phyloP scores from a whole-genome alignment of 2,329 filamentous ascomycete species.

The Phaeosphaeriaceae sp. region DNA sequence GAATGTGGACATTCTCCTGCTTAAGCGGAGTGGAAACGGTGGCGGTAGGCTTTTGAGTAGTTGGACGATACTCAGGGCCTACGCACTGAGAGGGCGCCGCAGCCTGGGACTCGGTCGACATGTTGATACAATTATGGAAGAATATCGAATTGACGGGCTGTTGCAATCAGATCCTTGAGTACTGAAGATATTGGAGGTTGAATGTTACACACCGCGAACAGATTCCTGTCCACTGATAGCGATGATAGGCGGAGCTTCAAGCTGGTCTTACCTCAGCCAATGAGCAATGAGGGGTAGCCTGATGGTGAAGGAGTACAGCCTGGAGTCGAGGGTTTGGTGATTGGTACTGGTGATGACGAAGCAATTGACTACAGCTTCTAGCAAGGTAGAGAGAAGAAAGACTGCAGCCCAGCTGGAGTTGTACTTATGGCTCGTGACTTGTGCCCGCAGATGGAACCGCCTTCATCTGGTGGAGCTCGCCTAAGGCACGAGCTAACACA shows the following conservation, averaged over 20 bases:
- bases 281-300: slow-evolving; percentile 9
- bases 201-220: neutral
- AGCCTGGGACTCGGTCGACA: slow-evolving; percentile 36
- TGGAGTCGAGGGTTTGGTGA: slow-evolving; percentile 14
- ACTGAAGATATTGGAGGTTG: neutral
- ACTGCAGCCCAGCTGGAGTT: slow-evolving; percentile 20
- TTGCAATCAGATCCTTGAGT: neutral
- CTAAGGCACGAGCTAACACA: slow-evolving; percentile 6
- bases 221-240: neutral
- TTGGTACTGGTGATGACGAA: slow-evolving; percentile 14
- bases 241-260: neutral
- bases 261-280: slow-evolving; percentile 3
- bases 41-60: slow-evolving; percentile 80
- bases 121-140: slow-evolving; percentile 14
- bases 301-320: slow-evolving; percentile 11
- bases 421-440: slow-evolving; percentile 40
- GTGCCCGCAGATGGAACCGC: slow-evolving; percentile 35
- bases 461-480: slow-evolving; percentile 25
- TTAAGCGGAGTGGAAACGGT: slow-evolving; percentile 85
- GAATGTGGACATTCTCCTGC: slow-evolving; percentile 86
- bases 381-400: slow-evolving; percentile 28
- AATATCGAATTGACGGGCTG: neutral
- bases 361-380: slow-evolving; percentile 20
- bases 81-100: slow-evolving; percentile 66
- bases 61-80: slow-evolving; percentile 79